Conservation (phyloP, 2,329 filamentous ascomycete genomes). For the Tolypocladium cylindrosporum region DNA sequence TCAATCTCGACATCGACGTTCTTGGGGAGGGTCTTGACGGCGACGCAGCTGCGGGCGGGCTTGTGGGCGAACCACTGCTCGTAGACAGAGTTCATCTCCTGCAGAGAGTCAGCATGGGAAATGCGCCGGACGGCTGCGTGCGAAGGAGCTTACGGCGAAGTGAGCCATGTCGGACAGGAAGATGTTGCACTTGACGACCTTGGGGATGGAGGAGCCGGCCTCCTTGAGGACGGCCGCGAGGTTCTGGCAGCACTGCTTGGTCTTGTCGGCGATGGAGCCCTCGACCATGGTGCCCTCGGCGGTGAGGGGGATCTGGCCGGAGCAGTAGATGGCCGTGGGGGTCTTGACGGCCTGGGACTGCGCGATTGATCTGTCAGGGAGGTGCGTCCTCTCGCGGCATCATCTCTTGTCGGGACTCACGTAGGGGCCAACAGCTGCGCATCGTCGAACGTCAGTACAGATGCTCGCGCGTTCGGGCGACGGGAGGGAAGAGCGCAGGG, state of each 20-base stretch:
- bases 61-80: constrained; percentile 75
- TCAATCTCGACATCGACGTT: constrained; percentile 85
- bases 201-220: constrained; percentile 66
- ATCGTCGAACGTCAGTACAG: not conserved
- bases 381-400: not conserved
- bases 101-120: not conserved
- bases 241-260: constrained; percentile 58
- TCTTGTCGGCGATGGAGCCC: constrained; percentile 55
- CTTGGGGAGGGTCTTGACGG: constrained; percentile 81
- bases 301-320: constrained; percentile 62
- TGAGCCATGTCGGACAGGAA: constrained; percentile 88
- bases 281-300: constrained; percentile 44
- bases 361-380: constrained; percentile 1
- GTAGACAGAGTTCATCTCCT: constrained; percentile 78
- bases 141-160: constrained; percentile 48
- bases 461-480: constrained; percentile 3
- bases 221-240: constrained; percentile 74
- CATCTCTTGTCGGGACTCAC: constrained; percentile 28
- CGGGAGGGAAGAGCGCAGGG: not conserved
- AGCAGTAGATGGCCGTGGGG: constrained; percentile 55
- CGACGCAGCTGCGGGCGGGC: constrained; percentile 82
- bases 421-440: constrained; percentile 51
- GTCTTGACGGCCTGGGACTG: constrained; percentile 61
- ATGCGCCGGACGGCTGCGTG: not conserved
- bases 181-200: constrained; percentile 84